Evolutionary conservation across 108 stramenopile species (phyloP).

Genomic region (Fragilaria crotonensis): DNA sequence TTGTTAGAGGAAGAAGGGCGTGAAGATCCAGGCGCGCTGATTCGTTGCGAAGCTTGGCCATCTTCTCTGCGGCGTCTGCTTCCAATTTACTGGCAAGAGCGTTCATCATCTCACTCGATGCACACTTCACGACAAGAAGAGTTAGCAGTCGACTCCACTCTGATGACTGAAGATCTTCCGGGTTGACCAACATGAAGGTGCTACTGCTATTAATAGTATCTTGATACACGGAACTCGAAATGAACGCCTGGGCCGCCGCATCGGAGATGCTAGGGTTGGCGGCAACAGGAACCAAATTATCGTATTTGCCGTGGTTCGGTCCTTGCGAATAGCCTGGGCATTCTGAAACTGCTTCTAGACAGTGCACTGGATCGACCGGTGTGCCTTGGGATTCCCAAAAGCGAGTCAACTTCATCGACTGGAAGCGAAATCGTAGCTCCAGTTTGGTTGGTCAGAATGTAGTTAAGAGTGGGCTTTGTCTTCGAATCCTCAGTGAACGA

Average conservation of each 20-base stretch:
- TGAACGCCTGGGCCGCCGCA: slow-evolving; percentile 59
- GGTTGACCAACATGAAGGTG: slow-evolving; percentile 43
- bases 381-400: background rate
- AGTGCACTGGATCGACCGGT: slow-evolving; percentile 47
- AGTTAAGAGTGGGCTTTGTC: background rate
- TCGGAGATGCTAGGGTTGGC: slow-evolving; percentile 74
- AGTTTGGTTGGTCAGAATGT: background rate
- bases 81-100: slow-evolving; percentile 52
- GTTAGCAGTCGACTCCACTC: slow-evolving; percentile 70
- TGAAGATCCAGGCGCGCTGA: slow-evolving; percentile 16
- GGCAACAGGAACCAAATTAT: slow-evolving; percentile 60
- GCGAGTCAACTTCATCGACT: background rate
- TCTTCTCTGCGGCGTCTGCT: slow-evolving; percentile 35
- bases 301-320: slow-evolving; percentile 39
- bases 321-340: slow-evolving; percentile 70
- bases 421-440: background rate
- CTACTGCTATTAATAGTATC: slow-evolving; percentile 54
- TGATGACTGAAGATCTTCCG: slow-evolving; percentile 47
- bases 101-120: slow-evolving; percentile 65
- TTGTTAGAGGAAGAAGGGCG: slow-evolving; percentile 25
- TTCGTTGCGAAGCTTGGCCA: slow-evolving; percentile 19
- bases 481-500: background rate
- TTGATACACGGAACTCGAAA: slow-evolving; percentile 64
- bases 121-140: slow-evolving; percentile 67
- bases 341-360: slow-evolving; percentile 65